Conservation (phyloP, 192 early-diverging fungal species). For the Coemansia sp. region DNA sequence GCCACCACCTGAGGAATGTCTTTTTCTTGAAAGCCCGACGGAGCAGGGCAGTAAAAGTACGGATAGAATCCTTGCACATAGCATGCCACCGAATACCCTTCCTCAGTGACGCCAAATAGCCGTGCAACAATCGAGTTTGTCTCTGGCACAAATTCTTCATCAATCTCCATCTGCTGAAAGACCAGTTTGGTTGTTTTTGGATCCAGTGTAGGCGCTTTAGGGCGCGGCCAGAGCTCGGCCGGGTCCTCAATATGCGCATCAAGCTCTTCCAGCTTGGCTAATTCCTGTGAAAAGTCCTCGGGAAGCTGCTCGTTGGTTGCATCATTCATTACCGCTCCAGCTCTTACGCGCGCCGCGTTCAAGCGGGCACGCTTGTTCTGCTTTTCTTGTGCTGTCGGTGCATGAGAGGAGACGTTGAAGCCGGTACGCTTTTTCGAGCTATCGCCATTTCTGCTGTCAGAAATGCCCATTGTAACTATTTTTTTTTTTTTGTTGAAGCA, state of each 20-base stretch:
- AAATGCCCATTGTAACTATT: slow-evolving; percentile 4
- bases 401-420: slow-evolving; percentile 36
- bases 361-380: slow-evolving; percentile 47
- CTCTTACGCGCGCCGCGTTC: slow-evolving; percentile 17
- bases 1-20: slow-evolving; percentile 53
- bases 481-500: background rate
- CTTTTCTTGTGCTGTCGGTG: slow-evolving; percentile 13
- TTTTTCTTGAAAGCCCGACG: slow-evolving; percentile 65
- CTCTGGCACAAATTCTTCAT: slow-evolving; percentile 66
- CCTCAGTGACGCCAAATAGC: slow-evolving; percentile 84
- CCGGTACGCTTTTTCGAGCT: slow-evolving; percentile 8
- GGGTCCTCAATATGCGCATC: slow-evolving; percentile 32
- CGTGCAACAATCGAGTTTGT: slow-evolving; percentile 63
- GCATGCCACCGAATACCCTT: slow-evolving; percentile 88
- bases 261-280: slow-evolving; percentile 36
- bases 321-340: slow-evolving; percentile 20
- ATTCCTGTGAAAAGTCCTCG: slow-evolving; percentile 51
- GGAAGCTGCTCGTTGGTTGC: slow-evolving; percentile 27
- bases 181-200: slow-evolving; percentile 53
- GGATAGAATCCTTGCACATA: slow-evolving; percentile 87
- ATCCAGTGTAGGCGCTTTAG: slow-evolving; percentile 26
- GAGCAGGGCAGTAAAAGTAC: slow-evolving; percentile 94
- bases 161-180: slow-evolving; percentile 96
- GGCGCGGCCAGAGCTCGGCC: slow-evolving; percentile 27
- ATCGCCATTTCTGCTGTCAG: background rate